Base-by-base conservation (phyloP, 257 asterid species). In the Vinca minor region DNA sequence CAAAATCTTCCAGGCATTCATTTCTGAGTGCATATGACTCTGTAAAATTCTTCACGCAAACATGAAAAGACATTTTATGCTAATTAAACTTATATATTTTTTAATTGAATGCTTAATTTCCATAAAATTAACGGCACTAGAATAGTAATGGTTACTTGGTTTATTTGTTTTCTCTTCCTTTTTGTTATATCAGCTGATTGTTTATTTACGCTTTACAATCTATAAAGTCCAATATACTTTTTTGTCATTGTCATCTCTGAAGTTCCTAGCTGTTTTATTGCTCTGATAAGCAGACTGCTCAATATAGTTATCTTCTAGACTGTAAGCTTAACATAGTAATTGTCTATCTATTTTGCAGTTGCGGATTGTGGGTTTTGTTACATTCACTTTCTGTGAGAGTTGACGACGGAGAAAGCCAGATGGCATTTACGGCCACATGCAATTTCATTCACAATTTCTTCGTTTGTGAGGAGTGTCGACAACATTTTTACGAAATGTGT, bases 351-450 rank as follows among this genome's bases (percentile, higher is more conserved):
- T 55, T 63, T 67, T 77, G 82, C 95, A 92, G 96, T 78, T 93
- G 97, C 57, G 97, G 99, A 26, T 76, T 93, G 78, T 93, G 99
- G 97, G 83, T 93, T 69, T 72, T 89, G 54, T 68, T 89, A 71
- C 99, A 93, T 71, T 87, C 97, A 0, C 95, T 93, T 45, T 87
- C 97, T 17, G 96, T 89, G 60, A 84, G 95, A 71, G 79, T 87
- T 60, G 94, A 76, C 14, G 96, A 89, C 66, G 92, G 82, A 73
- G 97, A 89, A 79, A 85, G 90, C 78, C 84, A 87, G 60, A 62
- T 67, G 78, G 95, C 92, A 36, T 93, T 89, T 69, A 77, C 78
- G 45, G 61, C 97, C 46, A 81, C 79, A 20, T 87, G 99, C 47
- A 86, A 89, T 74, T 93, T 85, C 67, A 72, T 93, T 66, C 85